Evolutionary conservation across 768 basidiomycete genomes (phyloP), one percentile per base, ranked within the genome.

Genomic region (Termitomyces sp.): DNA sequence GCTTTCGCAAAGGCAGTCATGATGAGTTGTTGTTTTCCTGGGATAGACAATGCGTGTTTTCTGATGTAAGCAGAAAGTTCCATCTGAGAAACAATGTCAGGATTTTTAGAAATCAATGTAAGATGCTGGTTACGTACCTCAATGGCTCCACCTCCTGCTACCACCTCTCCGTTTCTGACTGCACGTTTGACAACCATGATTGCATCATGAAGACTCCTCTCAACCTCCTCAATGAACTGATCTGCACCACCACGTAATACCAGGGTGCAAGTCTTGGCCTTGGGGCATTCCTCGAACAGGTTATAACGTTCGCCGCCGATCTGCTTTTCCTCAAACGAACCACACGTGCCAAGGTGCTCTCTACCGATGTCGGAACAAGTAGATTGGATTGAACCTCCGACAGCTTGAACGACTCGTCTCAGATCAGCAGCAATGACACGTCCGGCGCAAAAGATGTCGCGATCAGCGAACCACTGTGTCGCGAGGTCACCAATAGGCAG

Each of bases 121-220:
- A 56, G 33, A 22, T 45, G 20, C 30, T 30, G 4, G 44, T 36
- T 56, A 65, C 72, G 62, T 68, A 94, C 95, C 85, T 98, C 97
- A 55, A 92, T 88, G 14, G 97, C 97, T 61, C 97, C 97, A 50
- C 97, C 97, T 36, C 97, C 97, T 10, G 97, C 97, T 36, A 99
- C 97, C 52, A 99, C 88, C 55, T 96, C 91, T 43, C 92, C 94
- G 69, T 94, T 98, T 68, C 88, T 88, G 64, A 99, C 87, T 4
- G 97, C 95, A 53, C 97, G 82, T 74, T 97, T 97, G 45, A 99
- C 97, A n/a, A 99, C 95, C 95, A 98, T 98, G 66, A 98, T 93
- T 2, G 96, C 95, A 69, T 99, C 97, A 68, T 99, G 96, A 64
- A 99, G 73, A 83, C 92, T 94, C 57, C 97, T 78, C 72, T 98